Base-by-base conservation (phyloP, 768 basidiomycete species). In the Phylloporus sp. region DNA sequence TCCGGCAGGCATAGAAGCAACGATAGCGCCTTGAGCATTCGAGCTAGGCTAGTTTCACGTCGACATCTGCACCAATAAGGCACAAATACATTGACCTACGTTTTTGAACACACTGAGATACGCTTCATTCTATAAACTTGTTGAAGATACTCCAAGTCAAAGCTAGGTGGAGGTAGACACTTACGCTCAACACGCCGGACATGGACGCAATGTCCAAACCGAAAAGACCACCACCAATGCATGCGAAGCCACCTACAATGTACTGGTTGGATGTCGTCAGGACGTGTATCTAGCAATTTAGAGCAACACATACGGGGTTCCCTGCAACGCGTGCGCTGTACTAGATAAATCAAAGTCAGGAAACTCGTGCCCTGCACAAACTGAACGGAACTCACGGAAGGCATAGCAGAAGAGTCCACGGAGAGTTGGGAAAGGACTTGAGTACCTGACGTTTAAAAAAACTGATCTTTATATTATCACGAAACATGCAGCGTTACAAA, bases 171-270 rank as follows among this genome's bases (percentile, higher is more conserved):
- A 18, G 20, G 24, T 17, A 46, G 10, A 22, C 23, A 60, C 69
- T 49, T 54, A 80, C 79, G 44, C 62, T 82, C 54, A 87, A 66
- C 42, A 87, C 83, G 8, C 81, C 84, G 41, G 85, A 84, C 85
- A 87, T 87, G 60, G 84, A 87, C 57, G 84, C 84, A 59, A 88
- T 86, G 72, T 88, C 86, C 70, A 88, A 62, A 63, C 86, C 86
- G 60, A 87, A 88, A 29, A 88, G 76, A 39, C 82, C 82, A 54
- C 85, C 84, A 29, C 86, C 85, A 52, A 88, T 86, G 62, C 86
- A 88, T 64, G 86, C 85, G 66, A 88, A 88, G 15, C 82, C 80
- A 24, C 86, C 86, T 45, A 87, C 86, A 47, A 86, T 64, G 63
- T 86, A 86, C 84, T 86, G 51, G n/a, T 23, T 18, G n/a, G 36